These are phyloP conservation scores for Vigna radiata DNA, from an alignment of 306 rosid species.

Conservation along the genomic window DNA sequence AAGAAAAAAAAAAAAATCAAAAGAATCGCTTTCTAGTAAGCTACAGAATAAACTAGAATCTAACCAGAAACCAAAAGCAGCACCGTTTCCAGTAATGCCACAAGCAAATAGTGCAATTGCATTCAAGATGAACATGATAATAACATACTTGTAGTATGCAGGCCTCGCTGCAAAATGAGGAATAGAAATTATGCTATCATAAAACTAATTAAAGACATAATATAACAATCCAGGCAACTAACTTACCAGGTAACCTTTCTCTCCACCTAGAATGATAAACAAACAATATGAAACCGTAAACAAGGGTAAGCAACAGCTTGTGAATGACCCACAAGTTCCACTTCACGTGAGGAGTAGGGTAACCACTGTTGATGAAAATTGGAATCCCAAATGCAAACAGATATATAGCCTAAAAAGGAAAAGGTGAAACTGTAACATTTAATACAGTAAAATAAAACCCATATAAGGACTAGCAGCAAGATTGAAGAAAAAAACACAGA, in stretches of 20 bases:
- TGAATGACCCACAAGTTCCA: conserved; percentile 95
- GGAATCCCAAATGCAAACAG: conserved; percentile 84
- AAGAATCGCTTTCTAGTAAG: conserved; percentile 16
- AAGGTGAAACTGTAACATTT: conserved; percentile 20
- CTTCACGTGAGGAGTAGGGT: conserved; percentile 56
- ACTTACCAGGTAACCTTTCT: conserved; percentile 87
- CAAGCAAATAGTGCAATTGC: conserved; percentile 71
- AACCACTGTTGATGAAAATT: conserved; percentile 63
- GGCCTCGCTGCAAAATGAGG: conserved; percentile 79
- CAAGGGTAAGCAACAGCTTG: conserved; percentile 69
- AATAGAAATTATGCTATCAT: conserved; percentile 34
- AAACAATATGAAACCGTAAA: conserved; percentile 74
- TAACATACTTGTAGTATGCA: conserved; percentile 85
- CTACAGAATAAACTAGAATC: conserved; percentile 21
- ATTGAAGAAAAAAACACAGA: conserved; percentile 2
- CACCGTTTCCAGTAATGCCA: conserved; percentile 74
- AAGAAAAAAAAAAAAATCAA: conserved; percentile 29
- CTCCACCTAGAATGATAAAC: conserved; percentile 96
- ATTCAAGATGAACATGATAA: conserved; percentile 71
- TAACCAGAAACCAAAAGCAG: conserved; percentile 88
- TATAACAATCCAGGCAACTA: conserved; percentile 22
- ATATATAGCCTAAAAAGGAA: conserved; percentile 74
- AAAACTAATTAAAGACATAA: conserved; percentile 26
- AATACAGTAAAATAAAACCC: neutral
- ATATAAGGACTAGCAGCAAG: conserved; percentile 23